Conservation (phyloP, 257 asterid genomes). For the Apocynum venetum region DNA sequence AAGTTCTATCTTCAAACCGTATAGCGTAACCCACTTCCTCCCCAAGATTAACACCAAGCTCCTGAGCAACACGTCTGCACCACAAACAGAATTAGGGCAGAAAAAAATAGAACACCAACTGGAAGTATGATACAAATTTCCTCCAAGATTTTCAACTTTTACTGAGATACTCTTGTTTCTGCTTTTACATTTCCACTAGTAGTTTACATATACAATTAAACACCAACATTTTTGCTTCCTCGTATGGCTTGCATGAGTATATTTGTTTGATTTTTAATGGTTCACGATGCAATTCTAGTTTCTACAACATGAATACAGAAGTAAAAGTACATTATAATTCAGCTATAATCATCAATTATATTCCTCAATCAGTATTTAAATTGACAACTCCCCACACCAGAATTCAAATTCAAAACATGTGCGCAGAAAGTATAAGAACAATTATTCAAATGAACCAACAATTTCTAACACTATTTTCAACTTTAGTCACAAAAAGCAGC, state of each 20-base stretch:
- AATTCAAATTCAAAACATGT: background rate
- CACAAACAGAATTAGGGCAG: background rate
- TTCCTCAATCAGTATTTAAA: background rate
- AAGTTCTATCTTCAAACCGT: constrained; percentile 94
- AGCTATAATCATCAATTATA: too few species aligned
- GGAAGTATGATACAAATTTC: background rate
- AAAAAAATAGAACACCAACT: background rate
- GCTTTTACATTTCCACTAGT: background rate
- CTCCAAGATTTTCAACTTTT: background rate
- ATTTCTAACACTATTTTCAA: background rate
- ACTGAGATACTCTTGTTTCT: background rate
- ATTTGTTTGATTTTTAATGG: background rate
- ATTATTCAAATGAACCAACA: background rate
- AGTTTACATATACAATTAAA: background rate
- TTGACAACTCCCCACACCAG: background rate
- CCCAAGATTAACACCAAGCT: constrained; percentile 77
- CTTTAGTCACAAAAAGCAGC: background rate
- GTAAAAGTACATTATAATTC: too few species aligned
- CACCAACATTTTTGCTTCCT: background rate
- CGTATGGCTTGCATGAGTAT: background rate
- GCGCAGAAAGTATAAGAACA: background rate
- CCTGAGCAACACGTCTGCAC: constrained; percentile 85
- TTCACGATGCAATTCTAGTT: background rate
- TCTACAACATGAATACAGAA: background rate
- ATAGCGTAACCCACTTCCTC: constrained; percentile 96